Evolutionary conservation across 768 basidiomycete genomes (phyloP).

Genomic region (Lactarius hatsudake): DNA sequence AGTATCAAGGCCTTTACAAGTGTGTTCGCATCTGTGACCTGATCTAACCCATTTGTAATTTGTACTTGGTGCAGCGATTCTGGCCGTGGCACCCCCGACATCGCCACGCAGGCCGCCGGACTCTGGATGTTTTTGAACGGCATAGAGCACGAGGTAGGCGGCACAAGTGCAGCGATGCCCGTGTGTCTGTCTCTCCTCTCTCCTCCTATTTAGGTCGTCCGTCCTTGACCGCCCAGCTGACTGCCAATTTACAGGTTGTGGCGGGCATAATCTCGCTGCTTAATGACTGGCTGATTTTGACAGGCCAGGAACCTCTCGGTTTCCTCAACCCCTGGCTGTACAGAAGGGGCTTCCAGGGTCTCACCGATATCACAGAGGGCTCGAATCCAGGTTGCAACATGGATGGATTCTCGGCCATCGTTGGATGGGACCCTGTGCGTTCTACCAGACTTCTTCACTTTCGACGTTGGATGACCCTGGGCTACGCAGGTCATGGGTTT

Average conservation of each 20-base stretch:
- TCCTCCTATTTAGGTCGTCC: too few species aligned
- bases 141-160: rapidly evolving
- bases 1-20: not conserved
- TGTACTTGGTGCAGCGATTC: not conserved
- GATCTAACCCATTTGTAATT: not conserved
- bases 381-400: not conserved
- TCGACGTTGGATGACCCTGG: too few species aligned
- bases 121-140: not conserved
- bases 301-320: not conserved
- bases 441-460: too few species aligned
- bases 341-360: rapidly evolving
- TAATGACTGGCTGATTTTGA: not conserved
- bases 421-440: too few species aligned
- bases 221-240: not conserved
- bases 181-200: not conserved
- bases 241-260: not conserved
- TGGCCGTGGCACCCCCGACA: not conserved
- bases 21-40: not conserved
- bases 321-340: not conserved
- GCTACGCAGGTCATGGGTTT: too few species aligned
- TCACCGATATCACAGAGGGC: not conserved
- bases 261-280: too few species aligned
- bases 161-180: not conserved
- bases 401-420: too few species aligned
- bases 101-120: not conserved